Evolutionary conservation across 1,284 basidiomycete species (phyloP).

Genomic region (Melampsora americana): DNA sequence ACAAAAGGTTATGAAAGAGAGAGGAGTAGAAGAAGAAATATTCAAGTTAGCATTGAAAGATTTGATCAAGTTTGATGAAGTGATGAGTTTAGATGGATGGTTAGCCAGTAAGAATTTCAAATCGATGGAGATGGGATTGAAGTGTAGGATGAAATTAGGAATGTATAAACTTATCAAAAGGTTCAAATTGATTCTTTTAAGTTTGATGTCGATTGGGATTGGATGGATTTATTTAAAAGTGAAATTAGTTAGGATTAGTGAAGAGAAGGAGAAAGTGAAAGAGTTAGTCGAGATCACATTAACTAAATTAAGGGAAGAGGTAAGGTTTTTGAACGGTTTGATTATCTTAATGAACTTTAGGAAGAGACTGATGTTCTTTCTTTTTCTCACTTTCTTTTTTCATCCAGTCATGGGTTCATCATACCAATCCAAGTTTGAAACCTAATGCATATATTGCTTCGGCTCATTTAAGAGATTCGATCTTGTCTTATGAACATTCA

Average conservation of each 20-base stretch:
- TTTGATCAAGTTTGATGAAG: slow-evolving; percentile 72
- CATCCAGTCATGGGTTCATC: slow-evolving; percentile 68
- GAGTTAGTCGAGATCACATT: slow-evolving; percentile 75
- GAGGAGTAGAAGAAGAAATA: slow-evolving; percentile 64
- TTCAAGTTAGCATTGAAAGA: slow-evolving; percentile 79
- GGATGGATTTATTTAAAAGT: slow-evolving; percentile 43
- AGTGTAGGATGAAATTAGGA: slow-evolving; percentile 69
- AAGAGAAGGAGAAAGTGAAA: slow-evolving; percentile 69
- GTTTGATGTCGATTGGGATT: slow-evolving; percentile 58
- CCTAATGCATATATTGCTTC: slow-evolving; percentile 80
- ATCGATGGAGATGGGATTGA: slow-evolving; percentile 62
- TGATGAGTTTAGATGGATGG: slow-evolving; percentile 73
- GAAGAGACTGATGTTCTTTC: not conserved
- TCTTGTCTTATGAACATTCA: slow-evolving; percentile 77
- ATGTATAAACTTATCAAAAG: slow-evolving; percentile 65
- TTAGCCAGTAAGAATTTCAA: slow-evolving; percentile 68
- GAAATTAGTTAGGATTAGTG: slow-evolving; percentile 59
- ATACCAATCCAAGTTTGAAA: slow-evolving; percentile 74
- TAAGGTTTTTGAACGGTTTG: no score
- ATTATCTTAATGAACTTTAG: no score
- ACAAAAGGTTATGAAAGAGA: slow-evolving; percentile 50
- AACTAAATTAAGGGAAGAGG: slow-evolving; percentile 74
- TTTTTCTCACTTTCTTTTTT: not conserved
- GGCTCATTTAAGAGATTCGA: slow-evolving; percentile 81
- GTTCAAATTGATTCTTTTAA: slow-evolving; percentile 67